These are phyloP conservation scores for Trichoderma atroviride DNA, from an alignment of 2,329 filamentous ascomycete species.

Conservation along the genomic window DNA sequence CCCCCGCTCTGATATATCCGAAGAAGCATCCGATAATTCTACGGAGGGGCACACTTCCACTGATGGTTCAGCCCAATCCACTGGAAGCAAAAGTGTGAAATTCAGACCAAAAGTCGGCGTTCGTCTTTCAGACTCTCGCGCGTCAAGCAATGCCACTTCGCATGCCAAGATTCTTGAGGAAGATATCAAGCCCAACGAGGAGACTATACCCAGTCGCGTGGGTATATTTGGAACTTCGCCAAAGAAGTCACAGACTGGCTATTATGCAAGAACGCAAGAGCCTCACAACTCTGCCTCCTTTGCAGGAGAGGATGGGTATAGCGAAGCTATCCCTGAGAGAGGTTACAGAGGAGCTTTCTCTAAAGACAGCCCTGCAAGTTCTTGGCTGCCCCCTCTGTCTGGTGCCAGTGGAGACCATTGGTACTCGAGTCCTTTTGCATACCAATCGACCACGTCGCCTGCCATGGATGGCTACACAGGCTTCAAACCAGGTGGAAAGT, in stretches of 20 bases:
- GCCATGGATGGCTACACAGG: constrained; percentile 7
- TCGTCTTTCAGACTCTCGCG: constrained; percentile 27
- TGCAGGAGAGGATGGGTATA: not conserved
- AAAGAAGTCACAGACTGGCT: constrained; percentile 4
- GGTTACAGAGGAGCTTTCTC: constrained; percentile 16
- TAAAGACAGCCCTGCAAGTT: constrained; percentile 4
- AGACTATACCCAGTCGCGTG: constrained; percentile 6
- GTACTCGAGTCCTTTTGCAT: not conserved
- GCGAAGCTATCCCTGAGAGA: not conserved
- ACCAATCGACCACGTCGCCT: not conserved
- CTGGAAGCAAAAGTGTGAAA: constrained; percentile 34
- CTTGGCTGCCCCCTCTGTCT: constrained; percentile 7
- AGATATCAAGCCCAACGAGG: constrained; percentile 20
- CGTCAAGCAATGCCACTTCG: constrained; percentile 26
- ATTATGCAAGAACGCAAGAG: not conserved
- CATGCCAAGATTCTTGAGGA: constrained; percentile 2
- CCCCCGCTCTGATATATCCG: not conserved
- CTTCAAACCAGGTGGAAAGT: not conserved
- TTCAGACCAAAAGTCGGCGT: constrained; percentile 33
- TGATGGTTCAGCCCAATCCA: constrained; percentile 26
- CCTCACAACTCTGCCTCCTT: not conserved
- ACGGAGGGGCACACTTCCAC: constrained; percentile 24
- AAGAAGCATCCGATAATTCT: constrained; percentile 12
- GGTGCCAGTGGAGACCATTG: not conserved
- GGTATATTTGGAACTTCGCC: constrained; percentile 22